phyloP scores from a whole-genome alignment of 495 filamentous ascomycete genomes.

The Daldinia vernicosa region DNA sequence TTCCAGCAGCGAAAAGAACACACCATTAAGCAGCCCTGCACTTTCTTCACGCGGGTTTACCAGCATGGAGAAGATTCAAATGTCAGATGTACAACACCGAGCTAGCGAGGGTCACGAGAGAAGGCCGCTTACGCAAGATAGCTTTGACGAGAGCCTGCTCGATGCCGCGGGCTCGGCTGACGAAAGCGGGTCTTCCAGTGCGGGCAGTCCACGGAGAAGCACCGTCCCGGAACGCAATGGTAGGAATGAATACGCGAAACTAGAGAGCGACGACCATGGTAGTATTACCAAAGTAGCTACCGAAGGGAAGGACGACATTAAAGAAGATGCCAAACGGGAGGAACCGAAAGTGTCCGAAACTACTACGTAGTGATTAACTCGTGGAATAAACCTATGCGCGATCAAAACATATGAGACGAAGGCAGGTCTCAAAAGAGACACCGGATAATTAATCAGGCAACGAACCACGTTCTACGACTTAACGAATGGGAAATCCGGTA shows the following conservation, averaged over 20 bases:
- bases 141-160: constrained; percentile 54
- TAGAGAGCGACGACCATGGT: constrained; percentile 9
- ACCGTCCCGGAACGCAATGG: constrained; percentile 3
- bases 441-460: not conserved
- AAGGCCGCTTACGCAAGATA: constrained; percentile 46
- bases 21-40: constrained; percentile 43
- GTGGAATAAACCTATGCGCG: too few species aligned
- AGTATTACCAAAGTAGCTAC: not conserved
- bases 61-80: constrained; percentile 42
- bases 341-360: constrained; percentile 18
- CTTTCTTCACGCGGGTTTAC: constrained; percentile 38
- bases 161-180: constrained; percentile 45
- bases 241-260: constrained; percentile 1
- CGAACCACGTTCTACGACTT: not conserved
- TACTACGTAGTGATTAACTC: constrained; percentile 1
- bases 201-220: constrained; percentile 34
- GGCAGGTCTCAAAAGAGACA: not conserved
- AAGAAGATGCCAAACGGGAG: constrained; percentile 5
- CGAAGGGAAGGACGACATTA: constrained; percentile 6
- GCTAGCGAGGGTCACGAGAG: constrained; percentile 36
- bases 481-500: not conserved
- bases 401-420: not conserved
- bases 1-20: constrained; percentile 48
- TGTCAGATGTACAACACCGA: constrained; percentile 31
- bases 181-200: constrained; percentile 46